A percentile compares a stretch with the other conserved stretches of the same genome.
phyloP scores from a whole-genome alignment of 2,329 filamentous ascomycete genomes.

The Aspergillus phoenicis region DNA sequence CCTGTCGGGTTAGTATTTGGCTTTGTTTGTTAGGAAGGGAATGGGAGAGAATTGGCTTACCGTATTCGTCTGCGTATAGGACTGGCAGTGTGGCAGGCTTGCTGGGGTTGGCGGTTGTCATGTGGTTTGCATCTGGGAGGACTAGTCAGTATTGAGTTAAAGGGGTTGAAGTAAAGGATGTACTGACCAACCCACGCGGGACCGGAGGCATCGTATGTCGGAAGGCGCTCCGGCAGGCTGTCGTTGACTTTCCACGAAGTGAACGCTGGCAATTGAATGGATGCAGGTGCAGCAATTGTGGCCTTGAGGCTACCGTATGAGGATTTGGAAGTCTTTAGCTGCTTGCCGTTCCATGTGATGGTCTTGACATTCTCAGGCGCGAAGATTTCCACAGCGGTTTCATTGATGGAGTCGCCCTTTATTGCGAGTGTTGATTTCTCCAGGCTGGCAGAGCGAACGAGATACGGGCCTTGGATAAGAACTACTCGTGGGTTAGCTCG shows the following conservation, averaged over 20 bases:
- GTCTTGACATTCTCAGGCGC: conserved; percentile 49
- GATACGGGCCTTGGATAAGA: conserved; percentile 56
- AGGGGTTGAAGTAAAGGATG: neutral
- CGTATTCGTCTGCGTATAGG: conserved; percentile 52
- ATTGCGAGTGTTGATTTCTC: conserved; percentile 45
- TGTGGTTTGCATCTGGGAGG: conserved; percentile 42
- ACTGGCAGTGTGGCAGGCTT: conserved; percentile 49
- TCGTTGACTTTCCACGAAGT: conserved; percentile 46
- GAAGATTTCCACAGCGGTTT: conserved; percentile 51
- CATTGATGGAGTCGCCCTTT: conserved; percentile 49
- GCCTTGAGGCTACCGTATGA: conserved; percentile 45
- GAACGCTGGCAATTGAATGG: conserved; percentile 38
- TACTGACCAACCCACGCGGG: conserved; percentile 38
- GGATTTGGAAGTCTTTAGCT: conserved; percentile 34
- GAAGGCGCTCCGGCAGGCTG: conserved; percentile 46
- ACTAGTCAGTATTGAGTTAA: conserved; percentile 3
- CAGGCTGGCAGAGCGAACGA: conserved; percentile 52
- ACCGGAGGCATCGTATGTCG: conserved; percentile 48
- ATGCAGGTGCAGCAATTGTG: conserved; percentile 30
- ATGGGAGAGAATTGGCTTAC: conserved; percentile 13
- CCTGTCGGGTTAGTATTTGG: conserved; percentile 20
- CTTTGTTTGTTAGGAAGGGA: neutral
- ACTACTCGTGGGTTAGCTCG: conserved; percentile 36
- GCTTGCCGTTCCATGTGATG: conserved; percentile 56
- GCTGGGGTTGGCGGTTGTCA: conserved; percentile 44